These are phyloP conservation scores for Jasminum sambac DNA, from an alignment of 257 asterid species.

Conservation along the genomic window DNA sequence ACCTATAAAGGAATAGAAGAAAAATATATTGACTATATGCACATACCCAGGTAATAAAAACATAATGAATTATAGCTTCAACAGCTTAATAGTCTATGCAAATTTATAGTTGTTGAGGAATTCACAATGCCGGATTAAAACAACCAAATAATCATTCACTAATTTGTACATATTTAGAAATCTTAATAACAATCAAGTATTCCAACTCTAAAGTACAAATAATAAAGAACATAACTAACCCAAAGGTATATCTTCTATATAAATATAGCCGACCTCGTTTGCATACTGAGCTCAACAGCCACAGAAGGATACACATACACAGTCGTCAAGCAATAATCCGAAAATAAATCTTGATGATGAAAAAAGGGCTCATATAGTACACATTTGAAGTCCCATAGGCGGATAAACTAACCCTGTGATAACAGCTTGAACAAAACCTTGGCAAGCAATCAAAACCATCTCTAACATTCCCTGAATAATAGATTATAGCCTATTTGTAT, in stretches of 20 bases:
- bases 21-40: conserved; percentile 21
- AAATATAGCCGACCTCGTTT: neutral
- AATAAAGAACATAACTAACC: too few species aligned
- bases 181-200: too few species aligned
- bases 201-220: too few species aligned
- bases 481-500: neutral
- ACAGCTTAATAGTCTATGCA: too few species aligned
- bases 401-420: neutral
- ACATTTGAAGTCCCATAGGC: neutral
- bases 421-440: conserved; percentile 7
- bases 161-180: too few species aligned
- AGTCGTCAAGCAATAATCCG: neutral
- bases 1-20: conserved; percentile 22
- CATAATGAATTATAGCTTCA: too few species aligned
- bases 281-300: neutral
- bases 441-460: conserved; percentile 18
- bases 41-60: too few species aligned
- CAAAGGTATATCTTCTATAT: neutral
- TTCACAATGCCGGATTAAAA: too few species aligned
- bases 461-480: conserved; percentile 25
- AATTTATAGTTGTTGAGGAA: too few species aligned
- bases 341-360: neutral
- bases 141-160: too few species aligned
- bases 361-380: neutral
- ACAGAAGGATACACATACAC: too few species aligned